Evolutionary conservation across 345 rosid species (phyloP).

Genomic region (Isatis tinctoria): DNA sequence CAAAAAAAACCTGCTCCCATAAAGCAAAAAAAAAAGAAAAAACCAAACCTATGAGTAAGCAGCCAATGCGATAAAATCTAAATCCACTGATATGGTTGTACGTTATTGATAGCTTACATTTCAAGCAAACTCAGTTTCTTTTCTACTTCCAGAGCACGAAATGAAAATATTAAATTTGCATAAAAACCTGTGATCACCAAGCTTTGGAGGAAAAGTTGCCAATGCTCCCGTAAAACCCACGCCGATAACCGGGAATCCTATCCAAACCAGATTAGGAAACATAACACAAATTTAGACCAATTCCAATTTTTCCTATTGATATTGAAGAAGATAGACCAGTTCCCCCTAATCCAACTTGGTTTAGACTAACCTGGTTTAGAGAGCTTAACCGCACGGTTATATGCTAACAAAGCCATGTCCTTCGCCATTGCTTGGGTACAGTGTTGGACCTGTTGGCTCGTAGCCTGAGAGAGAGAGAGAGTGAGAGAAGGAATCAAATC

Average conservation of each 20-base stretch:
- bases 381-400: slow-evolving; percentile 84
- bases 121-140: not conserved
- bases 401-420: slow-evolving; percentile 79
- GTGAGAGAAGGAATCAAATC: not conserved
- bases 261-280: not conserved
- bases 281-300: not conserved
- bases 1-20: slow-evolving; percentile 58
- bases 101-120: not conserved
- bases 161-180: not conserved
- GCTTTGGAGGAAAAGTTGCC: slow-evolving; percentile 57
- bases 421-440: slow-evolving; percentile 57
- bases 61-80: not conserved
- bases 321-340: not conserved
- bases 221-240: slow-evolving; percentile 86
- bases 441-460: slow-evolving; percentile 42
- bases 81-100: not conserved
- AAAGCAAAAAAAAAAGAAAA: not conserved
- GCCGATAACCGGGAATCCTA: slow-evolving; percentile 74
- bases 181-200: slow-evolving; percentile 76
- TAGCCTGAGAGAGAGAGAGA: slow-evolving; percentile 47
- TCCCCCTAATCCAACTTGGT: not conserved
- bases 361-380: slow-evolving; percentile 56
- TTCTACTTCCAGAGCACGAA: not conserved
- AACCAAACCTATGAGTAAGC: not conserved
- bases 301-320: not conserved